Evolutionary conservation across 345 rosid genomes (phyloP).

Genomic region (Linum lewisii): DNA sequence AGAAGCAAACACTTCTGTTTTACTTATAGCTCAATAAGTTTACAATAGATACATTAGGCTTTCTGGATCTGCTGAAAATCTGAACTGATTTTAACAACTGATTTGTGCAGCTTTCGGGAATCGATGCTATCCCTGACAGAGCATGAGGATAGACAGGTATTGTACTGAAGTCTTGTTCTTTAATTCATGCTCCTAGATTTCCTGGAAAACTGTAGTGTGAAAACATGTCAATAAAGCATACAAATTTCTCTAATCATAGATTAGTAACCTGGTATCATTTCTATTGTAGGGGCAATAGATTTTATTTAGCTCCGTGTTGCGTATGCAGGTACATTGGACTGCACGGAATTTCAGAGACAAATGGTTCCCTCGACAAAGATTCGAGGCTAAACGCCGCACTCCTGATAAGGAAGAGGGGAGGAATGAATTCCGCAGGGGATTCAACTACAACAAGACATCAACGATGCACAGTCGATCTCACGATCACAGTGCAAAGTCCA

Average conservation of each 20-base stretch:
- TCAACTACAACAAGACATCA: slow-evolving; percentile 33
- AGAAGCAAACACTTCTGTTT: too few species aligned
- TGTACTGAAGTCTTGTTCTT: not conserved
- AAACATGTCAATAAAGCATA: too few species aligned
- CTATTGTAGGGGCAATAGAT: not conserved
- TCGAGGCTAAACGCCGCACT: slow-evolving; percentile 36
- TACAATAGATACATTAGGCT: not conserved
- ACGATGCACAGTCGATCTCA: slow-evolving; percentile 37
- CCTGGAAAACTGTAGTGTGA: too few species aligned
- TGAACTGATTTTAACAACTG: slow-evolving; percentile 4
- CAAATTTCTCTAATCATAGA: not conserved
- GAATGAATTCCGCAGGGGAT: slow-evolving; percentile 34
- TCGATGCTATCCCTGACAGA: slow-evolving; percentile 89
- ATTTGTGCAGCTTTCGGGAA: slow-evolving; percentile 67
- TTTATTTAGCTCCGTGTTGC: slow-evolving; percentile 8
- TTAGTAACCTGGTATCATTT: not conserved
- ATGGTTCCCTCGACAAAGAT: slow-evolving; percentile 63
- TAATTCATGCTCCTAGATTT: not conserved
- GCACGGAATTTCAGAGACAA: slow-evolving; percentile 82
- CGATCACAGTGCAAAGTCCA: slow-evolving; percentile 40
- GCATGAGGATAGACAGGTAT: slow-evolving; percentile 88
- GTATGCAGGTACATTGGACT: slow-evolving; percentile 82
- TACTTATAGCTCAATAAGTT: too few species aligned
- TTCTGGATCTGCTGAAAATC: not conserved
- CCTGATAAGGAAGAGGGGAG: slow-evolving; percentile 54